These are phyloP conservation scores for Farysia itapuensis DNA, from an alignment of 1,284 basidiomycete genomes.

Conservation along the genomic window DNA sequence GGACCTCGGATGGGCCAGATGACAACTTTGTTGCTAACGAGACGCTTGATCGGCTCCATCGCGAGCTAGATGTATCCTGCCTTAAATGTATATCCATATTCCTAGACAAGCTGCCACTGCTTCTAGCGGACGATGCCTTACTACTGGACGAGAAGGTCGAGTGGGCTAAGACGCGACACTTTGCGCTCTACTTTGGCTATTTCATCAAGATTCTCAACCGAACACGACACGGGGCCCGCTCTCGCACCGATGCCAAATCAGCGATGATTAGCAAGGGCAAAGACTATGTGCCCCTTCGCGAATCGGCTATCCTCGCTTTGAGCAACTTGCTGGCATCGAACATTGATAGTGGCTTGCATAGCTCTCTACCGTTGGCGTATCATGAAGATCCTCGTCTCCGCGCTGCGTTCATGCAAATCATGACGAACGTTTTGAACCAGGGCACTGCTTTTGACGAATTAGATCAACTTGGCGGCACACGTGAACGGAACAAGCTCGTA, in stretches of 20 bases:
- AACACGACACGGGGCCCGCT: constrained; percentile 28
- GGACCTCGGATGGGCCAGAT: constrained; percentile 51
- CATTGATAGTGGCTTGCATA: constrained; percentile 84
- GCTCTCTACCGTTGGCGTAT: constrained; percentile 79
- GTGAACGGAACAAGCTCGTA: constrained; percentile 40
- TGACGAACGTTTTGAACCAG: constrained; percentile 78
- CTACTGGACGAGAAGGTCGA: constrained; percentile 55
- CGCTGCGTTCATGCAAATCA: constrained; percentile 82
- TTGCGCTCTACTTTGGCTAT: constrained; percentile 50
- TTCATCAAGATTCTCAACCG: constrained; percentile 57
- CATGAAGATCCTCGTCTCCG: constrained; percentile 74
- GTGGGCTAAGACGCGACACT: constrained; percentile 54
- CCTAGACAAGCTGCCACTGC: constrained; percentile 48
- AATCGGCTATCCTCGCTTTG: constrained; percentile 65
- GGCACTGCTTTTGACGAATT: constrained; percentile 62
- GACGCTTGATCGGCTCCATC: constrained; percentile 44
- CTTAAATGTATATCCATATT: constrained; percentile 52
- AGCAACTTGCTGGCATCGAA: constrained; percentile 81
- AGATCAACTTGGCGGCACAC: constrained; percentile 40
- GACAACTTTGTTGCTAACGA: constrained; percentile 23
- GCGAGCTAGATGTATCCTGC: constrained; percentile 51
- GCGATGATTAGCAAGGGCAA: constrained; percentile 8
- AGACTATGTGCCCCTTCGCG: constrained; percentile 37
- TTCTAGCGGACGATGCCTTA: constrained; percentile 52
- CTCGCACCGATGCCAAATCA: constrained; percentile 9